Base-by-base conservation (phyloP, 352 stramenopile species). In the Globisporangium polare region DNA sequence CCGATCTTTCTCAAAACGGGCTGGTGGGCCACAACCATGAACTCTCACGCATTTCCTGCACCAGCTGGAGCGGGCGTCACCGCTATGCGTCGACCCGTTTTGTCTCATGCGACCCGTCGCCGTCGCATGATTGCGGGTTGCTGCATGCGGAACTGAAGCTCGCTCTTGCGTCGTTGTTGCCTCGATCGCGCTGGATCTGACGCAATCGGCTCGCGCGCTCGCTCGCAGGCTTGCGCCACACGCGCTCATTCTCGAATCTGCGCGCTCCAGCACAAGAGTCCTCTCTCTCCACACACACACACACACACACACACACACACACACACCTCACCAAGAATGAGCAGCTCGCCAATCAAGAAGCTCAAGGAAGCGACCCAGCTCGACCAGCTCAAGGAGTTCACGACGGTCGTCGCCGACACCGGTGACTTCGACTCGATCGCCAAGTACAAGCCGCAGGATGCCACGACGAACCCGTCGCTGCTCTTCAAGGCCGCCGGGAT, bases 381-480 rank as follows among this genome's bases (percentile, higher is more conserved):
- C 33, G 95, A 99, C 66, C 86, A 98, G 75, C 86, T 99, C 24
- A 98, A 98, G 74, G 74, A 97, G 71, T 84, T 99, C 60, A 99
- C 97, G 29, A 98, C 95, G 27, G 92, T 99, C 45, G 97, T 99
- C 37, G 94, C 95, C 33, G 97, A 99, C 81, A 99, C 97, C 54
- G 97, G 97, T 50, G 97, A 99, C 75, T 88, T 97, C 63, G 77
- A 78, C 65, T 92, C 88, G 63, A 96, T 94, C 58, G 86, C 88
- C 70, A 95, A 94, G 75, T 95, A 86, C 78, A 92, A 93, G 72
- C 96, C 96, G 58, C 90, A 98, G 77, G 97, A 99, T 86, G 97
- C 97, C 41, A 99, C 97, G 10, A 99, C 98, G 24, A 99, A 99
- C 80, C 98, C 98, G 46, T 98, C 89, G 69, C 84, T 99, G 49